Evolutionary conservation across 768 basidiomycete species (phyloP), one percentile per base, ranked within the genome.

Genomic region (Porphyrellus cyaneotinctus): DNA sequence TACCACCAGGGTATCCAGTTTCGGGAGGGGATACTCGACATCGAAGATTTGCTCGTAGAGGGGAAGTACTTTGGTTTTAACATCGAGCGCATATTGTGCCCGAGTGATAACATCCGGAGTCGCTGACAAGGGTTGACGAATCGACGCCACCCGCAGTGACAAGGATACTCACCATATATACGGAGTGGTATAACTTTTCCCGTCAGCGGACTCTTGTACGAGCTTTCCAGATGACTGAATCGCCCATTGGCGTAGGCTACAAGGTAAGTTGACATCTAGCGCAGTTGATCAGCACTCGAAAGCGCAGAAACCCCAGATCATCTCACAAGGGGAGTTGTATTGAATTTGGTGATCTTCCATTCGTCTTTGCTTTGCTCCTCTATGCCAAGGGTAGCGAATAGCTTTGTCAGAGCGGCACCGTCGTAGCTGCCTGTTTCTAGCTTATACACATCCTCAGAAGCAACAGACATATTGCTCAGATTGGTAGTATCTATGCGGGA

Each of bases 1-100:
- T 66, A 84, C 86, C 51, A 92, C 90, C 14, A 98, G 77, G 2
- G 94, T 95, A 64, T 97, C 95, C 39, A 98, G 79, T 74, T 98
- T 97, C 6, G 93, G 91, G 24, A 98, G 78, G 22, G 95, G 92
- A 68, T 87, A 98, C 52, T 87, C 88, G 58, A 97, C 85, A 58
- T 95, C 85, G 65, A 97, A 97, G 50, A 95, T 79, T 65, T 87
- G 76, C 71, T 98, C 95, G 68, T 95, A 97, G n/a, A 93, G 66
- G 15, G 94, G 93, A 14, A 97, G 72, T 11, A 90, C 88, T 28
- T 76, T 77, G 7, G 78, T 80, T 70, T 89, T 95, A 59, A 95
- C 84, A 59, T 95, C 91, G 37, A 98, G 83, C 14, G 89, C 88
- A 62, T 92, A 92, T 58, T 87, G 79, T 7, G 87, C 87, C 64